Evolutionary conservation across 345 rosid genomes (phyloP), one percentile per base, ranked within the genome.

Genomic region (Durio zibethinus): DNA sequence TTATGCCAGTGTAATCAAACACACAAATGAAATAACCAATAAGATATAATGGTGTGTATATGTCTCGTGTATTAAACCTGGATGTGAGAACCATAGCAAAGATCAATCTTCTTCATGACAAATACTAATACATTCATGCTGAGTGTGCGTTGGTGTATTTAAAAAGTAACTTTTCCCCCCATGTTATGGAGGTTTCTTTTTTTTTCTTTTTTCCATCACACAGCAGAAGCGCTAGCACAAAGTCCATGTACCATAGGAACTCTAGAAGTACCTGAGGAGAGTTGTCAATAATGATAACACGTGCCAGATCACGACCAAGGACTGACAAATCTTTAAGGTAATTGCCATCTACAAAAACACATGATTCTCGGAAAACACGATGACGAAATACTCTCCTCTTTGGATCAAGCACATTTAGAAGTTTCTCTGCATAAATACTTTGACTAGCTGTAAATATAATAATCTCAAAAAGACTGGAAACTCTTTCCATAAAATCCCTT

Each of bases 391-490:
- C 67, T 77, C 89, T 97, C 86, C 97, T 91, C 86, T 86, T 94
- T 36, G 99, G 99, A 82, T 97, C 99, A n/a, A 97, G 98, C 79
- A 97, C 95, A 79, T 97, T 94, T 77, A 97, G 89, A 73, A 97
- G 98, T 74, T 97, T 98, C 78, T 92, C 97, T 0, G 99, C 99
- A 75, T 97, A 97, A 56, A 97, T 94, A 72, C 98, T 94, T 83
- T 92, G 98, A 82, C 99, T 97, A 56, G 99, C 99, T 27, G 99
- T 97, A 83, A 97, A 97, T 82, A 97, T 92, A 57, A 92, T 88
- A 61, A 97, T 91, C 90, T 97, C 98, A 76, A 97, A 97, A 36
- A 91, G 90, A 79, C 88, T 47, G 11, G 98, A 82, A 73, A 90
- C 94, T 82, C 93, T 85, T 82, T 97, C 99, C 96, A 94, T 83